These are phyloP conservation scores for Kwoniella heveanensis DNA, from an alignment of 768 basidiomycete species.

Conservation along the genomic window DNA sequence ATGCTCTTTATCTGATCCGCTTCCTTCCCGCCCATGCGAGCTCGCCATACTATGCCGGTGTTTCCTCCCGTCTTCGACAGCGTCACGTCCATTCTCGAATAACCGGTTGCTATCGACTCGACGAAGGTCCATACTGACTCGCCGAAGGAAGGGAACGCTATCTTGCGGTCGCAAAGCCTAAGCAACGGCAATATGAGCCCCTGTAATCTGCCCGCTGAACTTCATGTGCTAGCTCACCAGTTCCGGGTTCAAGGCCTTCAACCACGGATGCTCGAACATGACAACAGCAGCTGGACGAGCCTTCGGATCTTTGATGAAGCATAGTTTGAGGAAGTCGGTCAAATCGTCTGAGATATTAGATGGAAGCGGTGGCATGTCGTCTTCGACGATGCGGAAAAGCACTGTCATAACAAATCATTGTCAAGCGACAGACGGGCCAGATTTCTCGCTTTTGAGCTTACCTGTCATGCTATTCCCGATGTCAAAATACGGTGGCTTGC, in stretches of 20 bases:
- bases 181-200: conserved; percentile 57
- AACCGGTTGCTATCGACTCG: conserved; percentile 62
- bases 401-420: conserved; percentile 68
- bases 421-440: not conserved
- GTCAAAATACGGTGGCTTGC: conserved; percentile 87
- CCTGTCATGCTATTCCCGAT: conserved; percentile 88
- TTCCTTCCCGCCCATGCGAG: conserved; percentile 51
- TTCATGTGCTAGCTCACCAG: conserved; percentile 62
- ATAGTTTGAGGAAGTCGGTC: conserved; percentile 76
- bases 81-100: conserved; percentile 25
- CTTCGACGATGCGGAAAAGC: conserved; percentile 97
- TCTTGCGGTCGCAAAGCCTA: conserved; percentile 79
- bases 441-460: conserved; percentile 52
- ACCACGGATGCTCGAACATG: conserved; percentile 89
- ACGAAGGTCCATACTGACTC: conserved; percentile 82
- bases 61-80: not conserved
- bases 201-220: too few species aligned
- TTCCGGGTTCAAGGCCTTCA: conserved; percentile 75
- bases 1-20: conserved; percentile 62
- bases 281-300: conserved; percentile 79
- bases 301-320: conserved; percentile 85
- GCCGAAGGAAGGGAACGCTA: conserved; percentile 89
- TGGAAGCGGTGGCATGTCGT: conserved; percentile 83
- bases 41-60: conserved; percentile 55
- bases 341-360: conserved; percentile 74